Evolutionary conservation across 23 red algal species (phyloP).

Genomic region (Pyropia yezoensis): DNA sequence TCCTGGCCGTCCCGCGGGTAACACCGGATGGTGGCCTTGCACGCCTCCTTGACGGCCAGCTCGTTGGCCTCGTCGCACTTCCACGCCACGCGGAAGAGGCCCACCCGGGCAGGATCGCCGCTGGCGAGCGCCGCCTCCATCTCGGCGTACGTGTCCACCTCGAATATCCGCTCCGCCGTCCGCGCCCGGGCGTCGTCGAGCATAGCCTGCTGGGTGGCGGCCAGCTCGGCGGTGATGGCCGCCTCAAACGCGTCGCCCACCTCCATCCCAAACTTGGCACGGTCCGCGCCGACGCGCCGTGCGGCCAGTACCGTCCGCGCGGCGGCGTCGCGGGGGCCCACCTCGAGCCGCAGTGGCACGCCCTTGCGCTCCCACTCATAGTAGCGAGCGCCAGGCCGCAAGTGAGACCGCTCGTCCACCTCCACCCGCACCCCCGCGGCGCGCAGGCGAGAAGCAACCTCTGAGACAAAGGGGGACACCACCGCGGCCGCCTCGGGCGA

Average conservation of each 20-base stretch:
- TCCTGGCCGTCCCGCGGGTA: conserved; percentile 73
- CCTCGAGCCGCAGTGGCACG: conserved; percentile 86
- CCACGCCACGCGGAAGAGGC: conserved; percentile 90
- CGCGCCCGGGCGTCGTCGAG: conserved; percentile 9
- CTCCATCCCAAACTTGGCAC: conserved; percentile 6
- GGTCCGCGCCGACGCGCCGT: conserved; percentile 29
- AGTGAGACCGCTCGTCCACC: conserved; percentile 64
- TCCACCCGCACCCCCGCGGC: conserved; percentile 28
- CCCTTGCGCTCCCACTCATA: conserved; percentile 98
- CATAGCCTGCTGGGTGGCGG: conserved; percentile 10
- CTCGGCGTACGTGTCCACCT: conserved; percentile 53
- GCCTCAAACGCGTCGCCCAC: conserved; percentile 4
- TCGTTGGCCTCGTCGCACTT: conserved; percentile 73
- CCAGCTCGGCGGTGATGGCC: neutral
- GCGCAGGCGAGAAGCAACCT: conserved; percentile 25
- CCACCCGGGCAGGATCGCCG: conserved; percentile 19
- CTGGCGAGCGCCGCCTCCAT: conserved; percentile 38
- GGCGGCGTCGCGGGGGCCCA: conserved; percentile 66
- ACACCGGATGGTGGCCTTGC: conserved; percentile 90
- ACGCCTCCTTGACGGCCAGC: conserved; percentile 68
- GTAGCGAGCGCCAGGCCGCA: conserved; percentile 82
- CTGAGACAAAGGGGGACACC: conserved; percentile 11
- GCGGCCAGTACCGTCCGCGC: conserved; percentile 41
- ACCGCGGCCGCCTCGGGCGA: conserved; percentile 20
- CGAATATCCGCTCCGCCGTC: neutral